phyloP scores from a whole-genome alignment of 495 filamentous ascomycete genomes.

The Entonaema liquescens region DNA sequence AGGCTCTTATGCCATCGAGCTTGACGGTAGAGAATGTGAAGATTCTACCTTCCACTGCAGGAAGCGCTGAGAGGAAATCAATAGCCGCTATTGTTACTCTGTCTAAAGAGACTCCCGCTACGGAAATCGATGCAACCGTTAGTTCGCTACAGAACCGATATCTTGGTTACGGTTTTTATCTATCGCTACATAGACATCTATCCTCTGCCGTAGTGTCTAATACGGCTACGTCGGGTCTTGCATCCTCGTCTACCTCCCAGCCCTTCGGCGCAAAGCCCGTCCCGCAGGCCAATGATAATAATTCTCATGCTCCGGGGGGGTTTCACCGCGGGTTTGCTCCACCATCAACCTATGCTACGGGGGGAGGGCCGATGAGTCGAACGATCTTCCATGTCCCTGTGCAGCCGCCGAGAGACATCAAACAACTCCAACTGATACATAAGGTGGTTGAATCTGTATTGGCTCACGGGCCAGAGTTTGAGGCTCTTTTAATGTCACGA shows the following conservation, averaged over 20 bases:
- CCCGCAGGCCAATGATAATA: slow-evolving; percentile 57
- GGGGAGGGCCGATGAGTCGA: slow-evolving; percentile 56
- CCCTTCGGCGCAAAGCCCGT: slow-evolving; percentile 88
- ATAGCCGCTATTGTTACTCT: slow-evolving; percentile 85
- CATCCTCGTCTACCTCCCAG: slow-evolving; percentile 64
- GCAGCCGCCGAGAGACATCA: slow-evolving; percentile 77
- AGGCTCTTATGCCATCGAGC: slow-evolving; percentile 71
- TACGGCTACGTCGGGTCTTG: slow-evolving; percentile 58
- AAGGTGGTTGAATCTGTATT: slow-evolving; percentile 82
- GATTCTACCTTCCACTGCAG: slow-evolving; percentile 61
- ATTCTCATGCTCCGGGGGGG: slow-evolving; percentile 64
- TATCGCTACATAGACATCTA: slow-evolving; percentile 81
- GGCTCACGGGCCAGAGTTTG: slow-evolving; percentile 85
- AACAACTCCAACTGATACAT: slow-evolving; percentile 84
- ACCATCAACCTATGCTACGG: slow-evolving; percentile 69
- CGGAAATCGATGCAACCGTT: slow-evolving; percentile 84
- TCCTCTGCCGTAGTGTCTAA: slow-evolving; percentile 79
- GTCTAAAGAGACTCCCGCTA: slow-evolving; percentile 81
- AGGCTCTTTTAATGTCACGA: slow-evolving; percentile 88
- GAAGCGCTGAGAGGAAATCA: slow-evolving; percentile 74
- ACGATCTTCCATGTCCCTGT: slow-evolving; percentile 74
- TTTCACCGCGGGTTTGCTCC: slow-evolving; percentile 82
- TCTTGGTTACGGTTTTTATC: slow-evolving; percentile 85
- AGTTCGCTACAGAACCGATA: slow-evolving; percentile 84
- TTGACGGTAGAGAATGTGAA: slow-evolving; percentile 81